A percentile compares a stretch with the other conserved stretches of the same genome.
These are phyloP conservation scores for Fusarium algeriense DNA, from an alignment of 2,329 filamentous ascomycete species.

Conservation along the genomic window DNA sequence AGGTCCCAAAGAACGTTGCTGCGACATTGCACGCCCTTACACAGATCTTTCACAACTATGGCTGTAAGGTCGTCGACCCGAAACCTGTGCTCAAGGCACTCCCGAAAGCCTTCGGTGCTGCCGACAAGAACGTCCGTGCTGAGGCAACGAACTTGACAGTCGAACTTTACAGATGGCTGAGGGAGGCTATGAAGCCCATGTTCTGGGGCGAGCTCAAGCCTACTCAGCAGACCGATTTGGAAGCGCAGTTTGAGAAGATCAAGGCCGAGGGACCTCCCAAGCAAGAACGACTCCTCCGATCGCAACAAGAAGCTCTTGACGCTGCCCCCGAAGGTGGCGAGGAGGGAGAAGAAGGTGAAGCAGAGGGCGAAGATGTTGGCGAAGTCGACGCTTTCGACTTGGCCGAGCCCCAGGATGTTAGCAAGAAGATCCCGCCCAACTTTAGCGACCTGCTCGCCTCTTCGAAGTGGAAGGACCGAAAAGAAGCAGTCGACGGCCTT, in stretches of 20 bases:
- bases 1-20: conserved; percentile 88
- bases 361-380: conserved; percentile 60
- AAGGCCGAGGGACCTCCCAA: conserved; percentile 89
- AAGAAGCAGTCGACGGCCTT: conserved; percentile 90
- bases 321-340: conserved; percentile 71
- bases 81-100: conserved; percentile 90
- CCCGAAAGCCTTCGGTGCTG: conserved; percentile 93
- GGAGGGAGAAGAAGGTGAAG: conserved; percentile 69
- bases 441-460: conserved; percentile 88
- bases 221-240: conserved; percentile 93
- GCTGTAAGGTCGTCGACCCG: conserved; percentile 92
- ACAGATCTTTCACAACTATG: conserved; percentile 91
- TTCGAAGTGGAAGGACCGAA: conserved; percentile 98
- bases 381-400: conserved; percentile 87
- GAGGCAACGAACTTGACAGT: conserved; percentile 92
- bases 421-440: conserved; percentile 82
- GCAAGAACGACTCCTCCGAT: conserved; percentile 87
- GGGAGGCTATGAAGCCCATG: conserved; percentile 97
- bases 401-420: conserved; percentile 87
- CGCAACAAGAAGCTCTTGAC: conserved; percentile 87
- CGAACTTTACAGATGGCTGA: conserved; percentile 96
- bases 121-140: conserved; percentile 97
- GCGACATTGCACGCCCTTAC: conserved; percentile 80
- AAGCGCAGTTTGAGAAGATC: conserved; percentile 92
- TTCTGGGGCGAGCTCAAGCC: conserved; percentile 97